Conservation (phyloP, 306 rosid species). For the Cicer chorassanicum region DNA sequence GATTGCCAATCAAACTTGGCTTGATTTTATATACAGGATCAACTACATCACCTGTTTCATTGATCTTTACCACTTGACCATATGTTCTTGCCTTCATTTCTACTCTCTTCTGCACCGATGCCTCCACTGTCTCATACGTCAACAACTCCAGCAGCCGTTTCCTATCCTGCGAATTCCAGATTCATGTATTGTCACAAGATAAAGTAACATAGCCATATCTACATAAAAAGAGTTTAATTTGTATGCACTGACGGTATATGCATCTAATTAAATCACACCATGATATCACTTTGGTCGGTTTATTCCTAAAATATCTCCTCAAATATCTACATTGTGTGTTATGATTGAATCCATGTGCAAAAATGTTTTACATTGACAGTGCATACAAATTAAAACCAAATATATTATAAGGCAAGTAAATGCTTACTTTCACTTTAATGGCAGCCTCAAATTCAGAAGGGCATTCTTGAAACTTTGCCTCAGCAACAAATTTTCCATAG, state of each 20-base stretch:
- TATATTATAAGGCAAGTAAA: neutral
- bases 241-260: too few relatives aligned
- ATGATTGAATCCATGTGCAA: too few relatives aligned
- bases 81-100: constrained; percentile 55
- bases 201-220: constrained; percentile 1
- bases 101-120: constrained; percentile 52
- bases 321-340: too few relatives aligned
- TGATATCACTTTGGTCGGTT: too few relatives aligned
- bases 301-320: too few relatives aligned
- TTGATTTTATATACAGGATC: constrained; percentile 53
- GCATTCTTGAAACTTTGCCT: constrained; percentile 58
- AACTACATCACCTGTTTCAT: constrained; percentile 33
- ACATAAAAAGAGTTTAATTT: neutral
- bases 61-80: constrained; percentile 47
- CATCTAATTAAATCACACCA: too few relatives aligned
- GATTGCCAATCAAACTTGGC: constrained; percentile 51
- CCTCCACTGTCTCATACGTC: constrained; percentile 58
- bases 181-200: constrained; percentile 7
- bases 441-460: constrained; percentile 51
- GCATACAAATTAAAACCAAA: too few relatives aligned
- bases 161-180: constrained; percentile 51
- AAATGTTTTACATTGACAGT: too few relatives aligned
- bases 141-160: constrained; percentile 48
- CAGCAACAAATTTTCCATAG: constrained; percentile 72
- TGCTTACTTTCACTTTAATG: constrained; percentile 52